phyloP scores from a whole-genome alignment of 2,329 filamentous ascomycete genomes.

The Ramichloridium luteum region DNA sequence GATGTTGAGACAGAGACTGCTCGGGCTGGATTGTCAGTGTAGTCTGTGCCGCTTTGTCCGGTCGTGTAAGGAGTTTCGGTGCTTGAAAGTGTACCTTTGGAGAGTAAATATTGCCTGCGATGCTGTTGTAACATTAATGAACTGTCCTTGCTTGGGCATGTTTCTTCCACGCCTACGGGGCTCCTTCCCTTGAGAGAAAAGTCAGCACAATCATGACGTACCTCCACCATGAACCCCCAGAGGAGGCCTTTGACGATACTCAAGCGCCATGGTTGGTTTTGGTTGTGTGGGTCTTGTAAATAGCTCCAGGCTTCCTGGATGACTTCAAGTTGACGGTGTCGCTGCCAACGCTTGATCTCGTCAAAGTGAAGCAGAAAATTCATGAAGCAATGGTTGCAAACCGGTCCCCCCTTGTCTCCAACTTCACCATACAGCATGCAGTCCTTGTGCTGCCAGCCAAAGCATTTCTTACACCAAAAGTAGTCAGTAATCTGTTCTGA shows the following conservation, averaged over 20 bases:
- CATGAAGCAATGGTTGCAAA: slow-evolving; percentile 15
- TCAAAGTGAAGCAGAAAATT: slow-evolving; percentile 20
- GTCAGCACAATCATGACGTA: slow-evolving; percentile 1
- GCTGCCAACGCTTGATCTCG: slow-evolving; percentile 39
- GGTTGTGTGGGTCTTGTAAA: slow-evolving; percentile 8
- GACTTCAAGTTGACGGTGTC: slow-evolving; percentile 7
- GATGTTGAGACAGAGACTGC: neutral
- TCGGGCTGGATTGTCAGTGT: neutral
- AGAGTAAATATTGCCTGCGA: neutral
- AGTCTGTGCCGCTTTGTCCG: neutral
- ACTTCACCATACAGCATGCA: slow-evolving; percentile 13
- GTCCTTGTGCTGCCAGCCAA: slow-evolving; percentile 13
- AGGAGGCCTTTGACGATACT: slow-evolving; percentile 7
- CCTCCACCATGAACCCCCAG: slow-evolving; percentile 5
- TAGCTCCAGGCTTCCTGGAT: slow-evolving; percentile 9
- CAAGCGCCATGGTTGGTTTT: slow-evolving; percentile 3
- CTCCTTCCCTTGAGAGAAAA: slow-evolving; percentile 2
- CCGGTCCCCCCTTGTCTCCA: slow-evolving; percentile 9
- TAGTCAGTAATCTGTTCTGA: slow-evolving; percentile 8
- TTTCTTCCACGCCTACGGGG: slow-evolving; percentile 1
- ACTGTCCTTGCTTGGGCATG: neutral
- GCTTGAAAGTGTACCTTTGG: too few relatives aligned
- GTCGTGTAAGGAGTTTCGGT: too few relatives aligned
- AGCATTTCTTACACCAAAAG: slow-evolving; percentile 12
- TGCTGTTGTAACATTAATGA: slow-evolving; percentile 1